Conservation (phyloP, 179 eudicot genomes). For the Spergularia azorica region DNA sequence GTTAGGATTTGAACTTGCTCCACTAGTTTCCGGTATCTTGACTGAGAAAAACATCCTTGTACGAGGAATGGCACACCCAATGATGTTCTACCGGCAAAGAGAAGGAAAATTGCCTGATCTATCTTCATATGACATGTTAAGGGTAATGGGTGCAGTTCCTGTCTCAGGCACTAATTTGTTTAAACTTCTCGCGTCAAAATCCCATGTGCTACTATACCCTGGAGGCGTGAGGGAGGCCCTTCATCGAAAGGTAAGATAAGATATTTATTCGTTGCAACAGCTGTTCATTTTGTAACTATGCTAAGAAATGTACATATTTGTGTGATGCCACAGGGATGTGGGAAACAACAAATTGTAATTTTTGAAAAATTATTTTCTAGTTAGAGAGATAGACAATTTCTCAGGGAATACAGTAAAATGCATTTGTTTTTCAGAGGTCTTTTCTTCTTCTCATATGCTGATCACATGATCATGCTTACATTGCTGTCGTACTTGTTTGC, state of each 20-base stretch:
- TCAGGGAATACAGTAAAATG: neutral
- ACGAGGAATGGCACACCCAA: constrained; percentile 77
- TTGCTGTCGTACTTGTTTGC: neutral
- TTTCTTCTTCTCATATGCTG: neutral
- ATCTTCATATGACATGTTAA: constrained; percentile 46
- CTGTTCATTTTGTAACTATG: neutral
- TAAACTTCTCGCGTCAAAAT: constrained; percentile 56
- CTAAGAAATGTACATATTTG: neutral
- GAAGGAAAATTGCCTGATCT: constrained; percentile 41
- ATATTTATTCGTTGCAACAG: neutral
- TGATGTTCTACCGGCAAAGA: constrained; percentile 49
- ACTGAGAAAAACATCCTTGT: constrained; percentile 52
- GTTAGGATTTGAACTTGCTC: constrained; percentile 56
- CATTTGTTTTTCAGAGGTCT: neutral
- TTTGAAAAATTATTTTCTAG: neutral
- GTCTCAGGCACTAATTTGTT: constrained; percentile 65
- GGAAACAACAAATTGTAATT: neutral
- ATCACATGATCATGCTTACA: neutral
- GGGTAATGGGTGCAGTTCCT: constrained; percentile 75
- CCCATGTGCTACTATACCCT: constrained; percentile 76
- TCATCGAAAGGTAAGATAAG: constrained; percentile 63
- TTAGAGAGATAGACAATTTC: constrained; percentile 4
- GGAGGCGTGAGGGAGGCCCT: constrained; percentile 88
- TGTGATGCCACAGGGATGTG: neutral
- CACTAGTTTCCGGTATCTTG: constrained; percentile 45